phyloP scores from a whole-genome alignment of 352 stramenopile genomes.

The Pythium coloratum region DNA sequence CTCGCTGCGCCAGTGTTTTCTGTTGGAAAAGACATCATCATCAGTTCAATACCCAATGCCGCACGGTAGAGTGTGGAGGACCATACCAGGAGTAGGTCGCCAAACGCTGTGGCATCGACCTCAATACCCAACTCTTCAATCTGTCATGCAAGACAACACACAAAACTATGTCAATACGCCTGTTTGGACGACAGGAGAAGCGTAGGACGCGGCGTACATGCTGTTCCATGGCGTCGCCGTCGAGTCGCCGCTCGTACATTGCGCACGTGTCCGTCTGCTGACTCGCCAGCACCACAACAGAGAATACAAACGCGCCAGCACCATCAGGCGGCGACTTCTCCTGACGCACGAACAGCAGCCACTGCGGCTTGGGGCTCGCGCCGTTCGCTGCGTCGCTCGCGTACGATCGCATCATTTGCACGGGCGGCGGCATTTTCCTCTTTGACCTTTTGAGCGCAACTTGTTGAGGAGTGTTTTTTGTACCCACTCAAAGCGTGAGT shows the following conservation, averaged over 20 bases:
- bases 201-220: constrained; percentile 28
- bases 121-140: constrained; percentile 64
- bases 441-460: not conserved
- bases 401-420: constrained; percentile 35
- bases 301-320: constrained; percentile 32
- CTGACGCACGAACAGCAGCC: constrained; percentile 51
- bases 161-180: not conserved
- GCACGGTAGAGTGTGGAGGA: not conserved
- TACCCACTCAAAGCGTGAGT: constrained; percentile 8
- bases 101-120: constrained; percentile 36
- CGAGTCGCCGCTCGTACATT: constrained; percentile 41
- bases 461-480: not conserved
- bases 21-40: constrained; percentile 5
- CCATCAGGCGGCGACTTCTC: not conserved
- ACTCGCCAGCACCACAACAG: constrained; percentile 26
- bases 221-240: constrained; percentile 30
- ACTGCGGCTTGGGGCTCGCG: constrained; percentile 9
- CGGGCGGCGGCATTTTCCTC: constrained; percentile 1
- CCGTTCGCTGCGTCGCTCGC: constrained; percentile 20
- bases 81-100: constrained; percentile 38
- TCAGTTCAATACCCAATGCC: not conserved
- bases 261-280: constrained; percentile 1
- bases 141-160: constrained; percentile 26
- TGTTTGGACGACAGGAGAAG: not conserved
- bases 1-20: constrained; percentile 43